Evolutionary conservation across 139 green algal species (phyloP).

Genomic region (Medakamo hakoo): DNA sequence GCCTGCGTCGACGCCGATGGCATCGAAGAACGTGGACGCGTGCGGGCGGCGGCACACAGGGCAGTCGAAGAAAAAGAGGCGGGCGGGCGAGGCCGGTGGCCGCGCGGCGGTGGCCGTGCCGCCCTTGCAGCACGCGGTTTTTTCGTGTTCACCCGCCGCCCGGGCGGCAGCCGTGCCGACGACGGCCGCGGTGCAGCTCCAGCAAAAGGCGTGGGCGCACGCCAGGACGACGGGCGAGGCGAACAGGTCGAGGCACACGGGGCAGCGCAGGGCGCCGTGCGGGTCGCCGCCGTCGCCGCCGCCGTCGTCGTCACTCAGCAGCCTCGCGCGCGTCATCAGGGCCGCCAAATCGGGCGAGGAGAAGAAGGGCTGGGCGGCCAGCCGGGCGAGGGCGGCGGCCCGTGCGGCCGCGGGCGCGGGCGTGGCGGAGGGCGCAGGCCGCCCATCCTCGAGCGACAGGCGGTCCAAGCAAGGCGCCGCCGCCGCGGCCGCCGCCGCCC

Average conservation of each 20-base stretch:
- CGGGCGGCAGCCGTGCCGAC: constrained; percentile 8
- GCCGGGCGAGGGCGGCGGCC: constrained; percentile 35
- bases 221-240: constrained; percentile 62
- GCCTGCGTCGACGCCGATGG: neutral
- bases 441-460: neutral
- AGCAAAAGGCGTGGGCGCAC: constrained; percentile 78
- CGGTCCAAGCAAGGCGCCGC: neutral
- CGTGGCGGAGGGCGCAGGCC: neutral
- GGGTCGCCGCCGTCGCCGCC: neutral
- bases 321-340: constrained; percentile 29
- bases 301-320: neutral
- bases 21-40: neutral
- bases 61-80: no score
- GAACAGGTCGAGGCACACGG: constrained; percentile 62
- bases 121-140: neutral
- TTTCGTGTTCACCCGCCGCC: neutral
- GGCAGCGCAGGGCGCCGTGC: constrained; percentile 45
- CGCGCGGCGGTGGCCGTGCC: neutral
- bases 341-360: constrained; percentile 43
- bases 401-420: neutral
- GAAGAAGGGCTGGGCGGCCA: constrained; percentile 61
- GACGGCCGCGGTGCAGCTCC: constrained; percentile 50
- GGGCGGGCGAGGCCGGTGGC: neutral
- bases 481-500: constrained; percentile 12
- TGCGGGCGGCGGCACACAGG: neutral